Conservation (phyloP, 345 rosid species). For the Jatropha curcas region DNA sequence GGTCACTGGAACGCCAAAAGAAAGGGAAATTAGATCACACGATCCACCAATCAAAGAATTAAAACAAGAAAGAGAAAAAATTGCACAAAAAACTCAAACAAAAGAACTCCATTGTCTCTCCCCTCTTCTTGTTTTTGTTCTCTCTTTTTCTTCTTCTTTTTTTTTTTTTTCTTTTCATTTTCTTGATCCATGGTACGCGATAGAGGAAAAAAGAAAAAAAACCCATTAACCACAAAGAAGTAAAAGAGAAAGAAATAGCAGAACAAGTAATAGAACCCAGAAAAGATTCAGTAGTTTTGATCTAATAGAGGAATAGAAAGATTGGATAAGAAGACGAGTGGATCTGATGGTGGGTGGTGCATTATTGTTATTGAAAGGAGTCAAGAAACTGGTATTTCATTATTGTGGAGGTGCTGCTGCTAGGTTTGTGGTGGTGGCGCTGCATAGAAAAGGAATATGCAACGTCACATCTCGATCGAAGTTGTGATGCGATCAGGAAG, state of each 20-base stretch:
- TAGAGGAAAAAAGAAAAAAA: constrained; percentile 2
- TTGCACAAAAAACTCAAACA: background rate
- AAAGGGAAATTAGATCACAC: constrained; percentile 26
- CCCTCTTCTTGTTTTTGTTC: background rate
- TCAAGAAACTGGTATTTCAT: constrained; percentile 20
- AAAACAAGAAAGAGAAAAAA: background rate
- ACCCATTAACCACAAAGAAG: constrained; percentile 34
- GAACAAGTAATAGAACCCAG: constrained; percentile 12
- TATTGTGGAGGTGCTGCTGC: constrained; percentile 28
- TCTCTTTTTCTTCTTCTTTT: background rate
- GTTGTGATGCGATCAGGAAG: too few species aligned
- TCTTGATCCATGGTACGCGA: constrained; percentile 29
- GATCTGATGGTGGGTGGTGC: constrained; percentile 82
- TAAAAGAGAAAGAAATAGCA: constrained; percentile 23
- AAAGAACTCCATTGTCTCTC: constrained; percentile 35
- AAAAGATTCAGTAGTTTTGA: constrained; percentile 22
- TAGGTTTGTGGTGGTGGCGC: constrained; percentile 46
- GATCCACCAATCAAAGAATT: constrained; percentile 28
- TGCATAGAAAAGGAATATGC: constrained; percentile 81
- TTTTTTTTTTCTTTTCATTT: background rate
- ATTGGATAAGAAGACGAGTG: constrained; percentile 26
- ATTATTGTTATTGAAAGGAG: constrained; percentile 34
- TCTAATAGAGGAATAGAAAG: constrained; percentile 2
- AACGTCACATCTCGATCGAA: constrained; percentile 99
- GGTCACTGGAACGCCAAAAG: too few species aligned